Percentiles rank a stretch among this genome's conserved stretches.
Conservation (phyloP, 1,139 yeast species). For the Keqinozyma sinolaborantium region DNA sequence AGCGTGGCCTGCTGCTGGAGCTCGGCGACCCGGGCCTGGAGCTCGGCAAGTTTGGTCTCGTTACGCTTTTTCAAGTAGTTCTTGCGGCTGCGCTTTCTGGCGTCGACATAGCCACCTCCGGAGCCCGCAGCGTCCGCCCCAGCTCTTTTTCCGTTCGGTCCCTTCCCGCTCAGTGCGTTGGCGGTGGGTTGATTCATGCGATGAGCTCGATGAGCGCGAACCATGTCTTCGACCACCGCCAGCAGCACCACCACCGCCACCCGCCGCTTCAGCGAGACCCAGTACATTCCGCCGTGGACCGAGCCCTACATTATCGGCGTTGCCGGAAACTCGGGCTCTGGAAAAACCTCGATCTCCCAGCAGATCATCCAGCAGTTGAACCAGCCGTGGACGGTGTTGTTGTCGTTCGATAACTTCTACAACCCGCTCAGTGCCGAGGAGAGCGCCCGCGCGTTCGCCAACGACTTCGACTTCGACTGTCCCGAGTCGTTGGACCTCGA, state of each 20-base stretch:
- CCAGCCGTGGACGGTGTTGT: slow-evolving; percentile 94
- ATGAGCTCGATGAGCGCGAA: slow-evolving; percentile 1
- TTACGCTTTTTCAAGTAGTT: slow-evolving; percentile 32
- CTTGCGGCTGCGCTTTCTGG: slow-evolving; percentile 14
- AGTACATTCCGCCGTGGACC: slow-evolving; percentile 90
- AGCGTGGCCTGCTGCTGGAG: slow-evolving; percentile 40
- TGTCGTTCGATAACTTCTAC: slow-evolving; percentile 90
- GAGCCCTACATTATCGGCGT: slow-evolving; percentile 93
- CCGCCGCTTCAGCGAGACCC: slow-evolving; percentile 6
- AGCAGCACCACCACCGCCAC: neutral
- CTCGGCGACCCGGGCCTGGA: slow-evolving; percentile 38
- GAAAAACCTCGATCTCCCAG: slow-evolving; percentile 90
- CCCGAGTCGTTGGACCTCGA: slow-evolving; percentile 84
- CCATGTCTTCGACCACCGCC: neutral
- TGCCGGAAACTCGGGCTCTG: slow-evolving; percentile 94
- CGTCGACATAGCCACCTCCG: neutral
- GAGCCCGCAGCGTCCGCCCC: too few species aligned
- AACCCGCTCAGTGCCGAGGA: slow-evolving; percentile 65
- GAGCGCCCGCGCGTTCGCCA: slow-evolving; percentile 57
- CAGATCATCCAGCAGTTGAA: slow-evolving; percentile 74
- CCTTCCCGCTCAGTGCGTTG: neutral
- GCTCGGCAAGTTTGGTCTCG: slow-evolving; percentile 16
- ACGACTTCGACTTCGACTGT: slow-evolving; percentile 79
- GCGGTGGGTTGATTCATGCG: slow-evolving; percentile 3
- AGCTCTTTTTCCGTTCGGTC: too few species aligned